Evolutionary conservation across 306 rosid species (phyloP).

Genomic region (Quercus wislizeni): DNA sequence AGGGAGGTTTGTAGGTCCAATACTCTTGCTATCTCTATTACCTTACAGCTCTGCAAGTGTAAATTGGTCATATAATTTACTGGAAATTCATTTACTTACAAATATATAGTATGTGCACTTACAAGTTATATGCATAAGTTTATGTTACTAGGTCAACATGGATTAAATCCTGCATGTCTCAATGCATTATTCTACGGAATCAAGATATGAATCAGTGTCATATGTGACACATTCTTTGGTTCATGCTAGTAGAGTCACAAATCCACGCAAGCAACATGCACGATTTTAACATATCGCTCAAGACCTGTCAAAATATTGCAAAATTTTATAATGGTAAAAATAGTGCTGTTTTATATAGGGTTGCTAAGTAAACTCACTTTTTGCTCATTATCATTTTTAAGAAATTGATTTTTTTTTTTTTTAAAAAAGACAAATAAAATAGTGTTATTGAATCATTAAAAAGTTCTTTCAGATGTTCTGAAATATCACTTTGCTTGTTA

Average conservation of each 20-base stretch:
- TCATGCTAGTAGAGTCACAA: neutral
- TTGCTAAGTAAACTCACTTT: neutral
- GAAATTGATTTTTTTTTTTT: neutral
- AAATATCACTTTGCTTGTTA: too few relatives aligned
- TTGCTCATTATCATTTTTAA: neutral
- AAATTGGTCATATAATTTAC: neutral
- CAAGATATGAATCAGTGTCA: neutral
- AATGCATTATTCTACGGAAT: neutral
- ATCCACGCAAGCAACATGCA: neutral
- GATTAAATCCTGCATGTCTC: neutral
- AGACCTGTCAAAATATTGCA: too few relatives aligned
- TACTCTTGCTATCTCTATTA: neutral
- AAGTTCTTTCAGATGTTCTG: neutral
- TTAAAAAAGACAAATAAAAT: neutral
- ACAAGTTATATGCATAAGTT: neutral
- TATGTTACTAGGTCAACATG: neutral
- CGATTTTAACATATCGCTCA: too few relatives aligned
- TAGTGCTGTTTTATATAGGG: neutral
- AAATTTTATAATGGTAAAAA: too few relatives aligned
- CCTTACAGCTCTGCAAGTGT: neutral
- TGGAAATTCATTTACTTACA: neutral
- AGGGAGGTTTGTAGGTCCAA: slow-evolving; percentile 68
- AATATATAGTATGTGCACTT: neutral
- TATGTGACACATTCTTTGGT: neutral
- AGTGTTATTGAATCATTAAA: neutral